Conservation (phyloP, 2,329 filamentous ascomycete genomes). For the Teratosphaeria gauchensis region DNA sequence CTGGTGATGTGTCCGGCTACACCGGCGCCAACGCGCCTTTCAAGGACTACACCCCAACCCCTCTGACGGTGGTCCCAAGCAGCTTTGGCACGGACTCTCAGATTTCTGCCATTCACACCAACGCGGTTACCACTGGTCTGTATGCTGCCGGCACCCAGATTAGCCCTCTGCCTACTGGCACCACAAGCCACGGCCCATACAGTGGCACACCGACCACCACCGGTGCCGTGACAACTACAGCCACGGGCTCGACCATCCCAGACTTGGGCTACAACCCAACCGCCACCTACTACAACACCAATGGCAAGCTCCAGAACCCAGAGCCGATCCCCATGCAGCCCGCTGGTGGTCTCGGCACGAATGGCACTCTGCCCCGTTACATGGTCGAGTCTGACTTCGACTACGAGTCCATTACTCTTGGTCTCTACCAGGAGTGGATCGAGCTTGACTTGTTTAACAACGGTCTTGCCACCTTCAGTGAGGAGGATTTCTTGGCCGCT, state of each 20-base stretch:
- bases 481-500: constrained; percentile 57
- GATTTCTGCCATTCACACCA: constrained; percentile 28
- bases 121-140: constrained; percentile 21
- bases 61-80: constrained; percentile 28
- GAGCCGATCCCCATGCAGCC: constrained; percentile 65
- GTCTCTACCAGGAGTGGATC: constrained; percentile 74
- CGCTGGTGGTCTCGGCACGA: constrained; percentile 62
- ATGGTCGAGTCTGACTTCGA: constrained; percentile 74
- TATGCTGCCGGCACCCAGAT: constrained; percentile 34
- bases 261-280: constrained; percentile 49
- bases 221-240: constrained; percentile 52
- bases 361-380: constrained; percentile 67
- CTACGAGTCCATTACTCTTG: constrained; percentile 65
- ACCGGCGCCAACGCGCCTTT: constrained; percentile 35
- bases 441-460: constrained; percentile 76
- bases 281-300: constrained; percentile 60
- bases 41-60: constrained; percentile 24
- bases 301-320: constrained; percentile 58
- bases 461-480: constrained; percentile 59
- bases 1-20: constrained; percentile 32
- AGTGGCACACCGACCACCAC: constrained; percentile 58
- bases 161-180: constrained; percentile 44
- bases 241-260: constrained; percentile 40
- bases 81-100: constrained; percentile 36
- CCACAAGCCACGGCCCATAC: constrained; percentile 60